A percentile compares a stretch with the other conserved stretches of the same genome.
phyloP scores from a whole-genome alignment of 805 yeast genomes.

The Schwanniomyces occidentalis region DNA sequence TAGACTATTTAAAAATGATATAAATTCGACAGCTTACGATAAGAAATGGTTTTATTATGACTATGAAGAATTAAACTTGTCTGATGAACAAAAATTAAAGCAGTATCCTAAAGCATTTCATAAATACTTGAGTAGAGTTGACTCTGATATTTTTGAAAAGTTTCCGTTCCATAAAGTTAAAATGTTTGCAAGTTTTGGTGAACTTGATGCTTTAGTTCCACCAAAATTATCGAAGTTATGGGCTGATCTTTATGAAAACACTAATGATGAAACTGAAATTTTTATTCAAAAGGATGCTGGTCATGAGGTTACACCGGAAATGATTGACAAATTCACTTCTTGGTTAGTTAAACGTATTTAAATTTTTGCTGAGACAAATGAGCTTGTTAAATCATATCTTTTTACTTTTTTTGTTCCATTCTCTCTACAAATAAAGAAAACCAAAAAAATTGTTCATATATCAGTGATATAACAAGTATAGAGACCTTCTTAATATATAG shows the following conservation, averaged over 20 bases:
- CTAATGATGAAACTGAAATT: slow-evolving; percentile 23
- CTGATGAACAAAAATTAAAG: slow-evolving; percentile 21
- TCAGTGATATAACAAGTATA: no score
- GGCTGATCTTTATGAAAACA: slow-evolving; percentile 27
- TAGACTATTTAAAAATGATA: slow-evolving; percentile 29
- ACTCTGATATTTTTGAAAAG: slow-evolving; percentile 29
- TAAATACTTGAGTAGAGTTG: slow-evolving; percentile 26
- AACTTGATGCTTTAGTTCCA: slow-evolving; percentile 38
- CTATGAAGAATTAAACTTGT: slow-evolving; percentile 35
- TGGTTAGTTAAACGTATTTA: slow-evolving; percentile 26
- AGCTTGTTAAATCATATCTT: background rate
- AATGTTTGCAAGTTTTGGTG: slow-evolving; percentile 39
- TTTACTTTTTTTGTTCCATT: background rate
- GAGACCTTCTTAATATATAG: no score
- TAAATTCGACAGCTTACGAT: slow-evolving; percentile 19
- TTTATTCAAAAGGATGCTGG: slow-evolving; percentile 31
- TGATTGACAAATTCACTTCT: slow-evolving; percentile 30
- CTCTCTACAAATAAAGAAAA: no score
- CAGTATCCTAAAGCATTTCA: slow-evolving; percentile 38
- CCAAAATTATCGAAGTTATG: slow-evolving; percentile 30
- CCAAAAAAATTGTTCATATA: no score
- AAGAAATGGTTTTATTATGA: slow-evolving; percentile 32
- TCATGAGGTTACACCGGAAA: slow-evolving; percentile 35
- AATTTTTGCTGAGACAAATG: no score
- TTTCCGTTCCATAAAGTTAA: slow-evolving; percentile 32